Percentiles rank a stretch among this genome's conserved stretches.
phyloP scores from a whole-genome alignment of 345 rosid genomes.

The Ricinus communis region DNA sequence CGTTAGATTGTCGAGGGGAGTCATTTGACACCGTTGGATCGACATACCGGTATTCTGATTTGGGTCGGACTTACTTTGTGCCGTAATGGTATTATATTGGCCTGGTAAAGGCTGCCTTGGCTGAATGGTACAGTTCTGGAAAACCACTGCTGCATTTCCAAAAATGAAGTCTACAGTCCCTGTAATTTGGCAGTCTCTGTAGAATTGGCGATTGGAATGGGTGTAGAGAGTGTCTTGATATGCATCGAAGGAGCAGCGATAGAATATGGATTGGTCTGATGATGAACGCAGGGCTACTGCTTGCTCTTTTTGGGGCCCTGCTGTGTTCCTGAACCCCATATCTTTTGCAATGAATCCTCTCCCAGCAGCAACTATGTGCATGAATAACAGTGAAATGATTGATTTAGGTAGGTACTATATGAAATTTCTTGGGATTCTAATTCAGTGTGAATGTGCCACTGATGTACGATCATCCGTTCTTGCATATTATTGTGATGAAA shows the following conservation, averaged over 20 bases:
- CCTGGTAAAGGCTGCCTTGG: slow-evolving; percentile 23
- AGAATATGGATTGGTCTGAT: slow-evolving; percentile 30
- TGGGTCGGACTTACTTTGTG: slow-evolving; percentile 31
- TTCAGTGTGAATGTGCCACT: too few species aligned
- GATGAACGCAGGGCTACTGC: slow-evolving; percentile 37
- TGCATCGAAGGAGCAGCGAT: slow-evolving; percentile 33
- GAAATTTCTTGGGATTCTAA: too few species aligned
- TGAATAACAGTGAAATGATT: too few species aligned
- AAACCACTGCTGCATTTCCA: slow-evolving; percentile 29
- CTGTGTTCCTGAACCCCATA: slow-evolving; percentile 37
- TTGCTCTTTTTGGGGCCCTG: slow-evolving; percentile 35
- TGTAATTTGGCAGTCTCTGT: slow-evolving; percentile 20
- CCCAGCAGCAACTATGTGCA: slow-evolving; percentile 33
- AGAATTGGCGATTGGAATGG: slow-evolving; percentile 29
- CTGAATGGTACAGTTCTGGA: slow-evolving; percentile 28
- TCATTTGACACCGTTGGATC: slow-evolving; percentile 28
- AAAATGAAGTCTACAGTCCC: slow-evolving; percentile 36
- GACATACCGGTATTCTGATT: slow-evolving; percentile 37
- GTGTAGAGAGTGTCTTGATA: slow-evolving; percentile 34
- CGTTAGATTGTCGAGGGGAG: slow-evolving; percentile 9
- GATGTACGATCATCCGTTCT: too few species aligned
- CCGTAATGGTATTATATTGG: slow-evolving; percentile 31
- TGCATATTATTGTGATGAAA: too few species aligned
- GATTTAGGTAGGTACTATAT: too few species aligned
- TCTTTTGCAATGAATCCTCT: slow-evolving; percentile 37